Evolutionary conservation across 2,329 filamentous ascomycete species (phyloP).

Genomic region (Aureobasidium musti): DNA sequence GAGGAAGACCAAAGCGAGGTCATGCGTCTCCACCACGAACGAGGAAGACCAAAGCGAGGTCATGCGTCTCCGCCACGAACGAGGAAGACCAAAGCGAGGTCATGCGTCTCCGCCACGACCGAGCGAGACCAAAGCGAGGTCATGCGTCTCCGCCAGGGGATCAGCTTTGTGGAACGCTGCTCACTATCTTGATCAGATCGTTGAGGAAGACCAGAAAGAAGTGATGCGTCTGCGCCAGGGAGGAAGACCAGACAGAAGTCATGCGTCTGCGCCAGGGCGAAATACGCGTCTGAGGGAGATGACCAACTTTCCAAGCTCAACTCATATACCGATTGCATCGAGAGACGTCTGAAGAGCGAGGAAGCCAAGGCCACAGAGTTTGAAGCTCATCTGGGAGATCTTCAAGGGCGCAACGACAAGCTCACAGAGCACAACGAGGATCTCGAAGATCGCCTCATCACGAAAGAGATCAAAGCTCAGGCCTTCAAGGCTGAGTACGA

Average conservation of each 20-base stretch:
- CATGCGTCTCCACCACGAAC: too few species aligned
- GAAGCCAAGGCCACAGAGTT: not conserved
- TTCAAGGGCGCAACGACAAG: not conserved
- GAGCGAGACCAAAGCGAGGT: not conserved
- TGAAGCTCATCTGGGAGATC: not conserved
- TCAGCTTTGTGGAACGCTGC: too few species aligned
- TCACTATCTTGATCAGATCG: too few species aligned
- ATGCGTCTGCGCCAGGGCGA: too few species aligned
- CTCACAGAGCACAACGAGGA: not conserved
- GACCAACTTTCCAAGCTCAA: not conserved
- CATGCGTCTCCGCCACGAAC: too few species aligned
- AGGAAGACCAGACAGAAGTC: too few species aligned
- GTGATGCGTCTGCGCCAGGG: too few species aligned
- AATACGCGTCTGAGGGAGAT: not conserved
- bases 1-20: too few species aligned
- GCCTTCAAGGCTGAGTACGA: not conserved
- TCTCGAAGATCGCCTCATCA: not conserved
- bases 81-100: too few species aligned
- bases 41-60: too few species aligned
- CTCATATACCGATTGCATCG: not conserved
- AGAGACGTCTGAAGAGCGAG: not conserved
- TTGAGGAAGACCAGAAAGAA: too few species aligned
- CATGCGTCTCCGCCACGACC: too few species aligned
- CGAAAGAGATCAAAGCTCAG: not conserved
- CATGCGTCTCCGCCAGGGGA: not conserved